Evolutionary conservation across 2,329 filamentous ascomycete genomes (phyloP), one percentile per base, ranked within the genome.

Genomic region (Fonsecaea pedrosoi): DNA sequence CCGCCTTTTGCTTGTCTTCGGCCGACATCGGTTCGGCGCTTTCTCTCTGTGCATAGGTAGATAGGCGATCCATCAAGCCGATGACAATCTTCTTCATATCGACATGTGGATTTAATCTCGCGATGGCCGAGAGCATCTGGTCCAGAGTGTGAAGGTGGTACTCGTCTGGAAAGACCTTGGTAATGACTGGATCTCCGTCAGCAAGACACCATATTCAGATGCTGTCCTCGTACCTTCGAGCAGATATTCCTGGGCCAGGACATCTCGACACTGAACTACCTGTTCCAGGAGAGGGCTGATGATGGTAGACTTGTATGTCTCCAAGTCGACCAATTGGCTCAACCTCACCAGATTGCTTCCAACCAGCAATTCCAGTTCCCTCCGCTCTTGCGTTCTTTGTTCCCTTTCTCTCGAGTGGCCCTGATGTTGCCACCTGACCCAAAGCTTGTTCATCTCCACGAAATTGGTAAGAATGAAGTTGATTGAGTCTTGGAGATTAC

Each of bases 371-470:
- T 99, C 95, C 62, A 99, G 83, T 81, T 99, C 96, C 78, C 96
- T 94, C 74, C 95, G 86, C 82, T 99, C 95, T 75, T 95, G 93
- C 65, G 93, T 97, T 73, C 95, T 86, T 81, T 96, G 90, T 70
- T 99, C 95, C 60, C 95, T 86, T 80, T 99, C 95, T 74, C 94
- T 87, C 45, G 95, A 99, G 77, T 97, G 95, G 32, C 95, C 95
- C 78, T 99, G 95, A 78, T 99, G 95, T 78, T 99, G 95, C 76
- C 98, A 83, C 53, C 95, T 90, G 70, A 99, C 95, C 95, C 95
- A 99, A 38, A 99, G 85, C 85, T 99, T 99, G 82, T 99, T 99
- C 95, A 99, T 99, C 81, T 99, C 95, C 73, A 99, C 95, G 76
- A 99, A 99, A 75, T 99, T 99, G 68, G 95, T 99, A 76, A 99